These are phyloP conservation scores for Malassezia sp. DNA, from an alignment of 1,284 basidiomycete species.

Conservation along the genomic window DNA sequence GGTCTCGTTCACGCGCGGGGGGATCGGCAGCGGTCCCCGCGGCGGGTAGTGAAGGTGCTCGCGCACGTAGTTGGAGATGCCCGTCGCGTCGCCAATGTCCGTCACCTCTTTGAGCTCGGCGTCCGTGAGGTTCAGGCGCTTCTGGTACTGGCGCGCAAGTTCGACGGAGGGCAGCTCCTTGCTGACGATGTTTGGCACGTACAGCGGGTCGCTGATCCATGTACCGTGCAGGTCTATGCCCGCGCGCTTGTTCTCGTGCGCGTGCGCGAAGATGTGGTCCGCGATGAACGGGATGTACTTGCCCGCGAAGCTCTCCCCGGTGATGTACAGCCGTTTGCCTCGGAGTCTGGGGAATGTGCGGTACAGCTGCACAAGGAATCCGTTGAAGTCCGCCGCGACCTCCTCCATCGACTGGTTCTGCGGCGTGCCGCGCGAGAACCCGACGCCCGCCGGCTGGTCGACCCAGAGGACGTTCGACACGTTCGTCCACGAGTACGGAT, in stretches of 20 bases:
- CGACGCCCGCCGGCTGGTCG: slow-evolving; percentile 72
- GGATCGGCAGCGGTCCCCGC: slow-evolving; percentile 17
- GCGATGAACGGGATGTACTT: slow-evolving; percentile 89
- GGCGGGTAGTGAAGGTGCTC: slow-evolving; percentile 35
- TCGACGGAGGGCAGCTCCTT: slow-evolving; percentile 26
- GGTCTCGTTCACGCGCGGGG: slow-evolving; percentile 11
- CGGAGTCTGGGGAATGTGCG: slow-evolving; percentile 23
- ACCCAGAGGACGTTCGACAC: slow-evolving; percentile 62
- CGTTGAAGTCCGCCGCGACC: slow-evolving; percentile 44
- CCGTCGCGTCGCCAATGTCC: slow-evolving; percentile 22
- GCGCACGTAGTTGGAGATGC: slow-evolving; percentile 25
- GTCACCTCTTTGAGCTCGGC: slow-evolving; percentile 20
- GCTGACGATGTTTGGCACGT: slow-evolving; percentile 19
- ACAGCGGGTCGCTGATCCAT: slow-evolving; percentile 34
- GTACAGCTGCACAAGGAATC: slow-evolving; percentile 32
- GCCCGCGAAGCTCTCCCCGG: slow-evolving; percentile 65
- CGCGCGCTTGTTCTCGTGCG: slow-evolving; percentile 17
- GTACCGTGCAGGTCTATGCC: slow-evolving; percentile 34
- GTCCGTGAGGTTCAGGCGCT: slow-evolving; percentile 14
- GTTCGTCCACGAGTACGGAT: slow-evolving; percentile 69
- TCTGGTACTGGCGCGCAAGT: slow-evolving; percentile 11
- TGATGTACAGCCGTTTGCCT: slow-evolving; percentile 25
- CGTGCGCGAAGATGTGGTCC: slow-evolving; percentile 22
- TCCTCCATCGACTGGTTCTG: slow-evolving; percentile 51
- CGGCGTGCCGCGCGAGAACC: slow-evolving; percentile 63